phyloP scores from a whole-genome alignment of 768 basidiomycete genomes.

The Hypholoma fasciculare region DNA sequence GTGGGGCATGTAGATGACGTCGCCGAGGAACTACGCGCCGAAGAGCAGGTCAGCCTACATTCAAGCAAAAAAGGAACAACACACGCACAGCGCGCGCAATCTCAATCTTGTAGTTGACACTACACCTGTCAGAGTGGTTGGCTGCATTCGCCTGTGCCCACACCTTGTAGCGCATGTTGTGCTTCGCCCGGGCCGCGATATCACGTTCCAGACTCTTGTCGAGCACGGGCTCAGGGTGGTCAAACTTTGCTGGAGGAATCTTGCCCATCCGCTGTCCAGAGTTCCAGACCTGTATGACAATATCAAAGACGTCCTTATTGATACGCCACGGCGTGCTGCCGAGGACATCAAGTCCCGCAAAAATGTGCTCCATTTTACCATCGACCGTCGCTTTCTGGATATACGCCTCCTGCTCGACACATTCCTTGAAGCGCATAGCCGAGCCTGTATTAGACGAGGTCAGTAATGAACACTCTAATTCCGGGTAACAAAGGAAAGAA shows the following conservation, averaged over 20 bases:
- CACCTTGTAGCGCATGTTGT: conserved; percentile 53
- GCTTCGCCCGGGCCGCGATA: conserved; percentile 53
- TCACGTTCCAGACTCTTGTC: conserved; percentile 46
- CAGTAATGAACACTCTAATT: too few species aligned
- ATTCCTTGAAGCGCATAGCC: conserved; percentile 94
- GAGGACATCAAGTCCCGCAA: conserved; percentile 86
- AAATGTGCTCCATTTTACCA: conserved; percentile 82
- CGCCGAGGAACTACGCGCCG: conserved; percentile 70
- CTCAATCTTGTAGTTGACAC: conserved; percentile 95
- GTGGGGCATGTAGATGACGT: conserved; percentile 90
- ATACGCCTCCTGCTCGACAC: conserved; percentile 78
- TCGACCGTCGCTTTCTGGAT: conserved; percentile 70
- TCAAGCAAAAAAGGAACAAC: neutral
- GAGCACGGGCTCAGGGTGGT: conserved; percentile 62
- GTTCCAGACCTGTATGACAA: conserved; percentile 85
- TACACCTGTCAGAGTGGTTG: conserved; percentile 91
- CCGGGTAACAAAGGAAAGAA: neutral
- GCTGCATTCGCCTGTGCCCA: conserved; percentile 64
- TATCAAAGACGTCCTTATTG: conserved; percentile 76
- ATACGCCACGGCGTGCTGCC: conserved; percentile 90
- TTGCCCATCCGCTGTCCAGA: conserved; percentile 79
- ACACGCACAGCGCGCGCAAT: conserved; percentile 83
- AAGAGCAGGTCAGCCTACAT: conserved; percentile 1
- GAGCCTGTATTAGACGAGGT: conserved; percentile 37
- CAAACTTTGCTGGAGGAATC: conserved; percentile 73